Percentiles rank a stretch among this genome's conserved stretches.
These are phyloP conservation scores for Lippia alba DNA, from an alignment of 305 asterid species.

Conservation along the genomic window DNA sequence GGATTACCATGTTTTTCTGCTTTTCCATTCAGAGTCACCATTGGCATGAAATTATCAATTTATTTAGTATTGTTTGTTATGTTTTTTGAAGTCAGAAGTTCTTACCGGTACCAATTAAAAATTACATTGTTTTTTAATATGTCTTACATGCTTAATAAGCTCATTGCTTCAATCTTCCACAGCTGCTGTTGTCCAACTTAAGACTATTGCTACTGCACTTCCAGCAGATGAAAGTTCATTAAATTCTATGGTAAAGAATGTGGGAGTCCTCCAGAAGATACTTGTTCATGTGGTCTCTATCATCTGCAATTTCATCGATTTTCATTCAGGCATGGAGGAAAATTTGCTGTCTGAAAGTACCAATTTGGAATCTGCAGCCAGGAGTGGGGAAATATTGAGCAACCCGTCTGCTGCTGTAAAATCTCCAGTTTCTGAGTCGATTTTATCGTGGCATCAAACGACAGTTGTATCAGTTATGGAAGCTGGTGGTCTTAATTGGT, in stretches of 20 bases:
- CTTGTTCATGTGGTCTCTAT: constrained; percentile 76
- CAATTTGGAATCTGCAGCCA: constrained; percentile 49
- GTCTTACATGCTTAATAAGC: constrained; percentile 30
- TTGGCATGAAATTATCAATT: constrained; percentile 18
- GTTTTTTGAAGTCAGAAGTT: constrained; percentile 24
- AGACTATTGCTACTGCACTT: constrained; percentile 78
- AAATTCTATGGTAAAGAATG: constrained; percentile 61
- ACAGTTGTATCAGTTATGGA: constrained; percentile 92
- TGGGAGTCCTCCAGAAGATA: constrained; percentile 76
- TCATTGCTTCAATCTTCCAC: constrained; percentile 43
- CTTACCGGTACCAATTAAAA: constrained; percentile 18
- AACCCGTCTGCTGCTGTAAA: constrained; percentile 45
- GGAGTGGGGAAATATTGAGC: constrained; percentile 39
- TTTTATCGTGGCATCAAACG: constrained; percentile 81
- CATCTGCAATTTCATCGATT: constrained; percentile 74
- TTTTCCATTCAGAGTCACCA: constrained; percentile 25
- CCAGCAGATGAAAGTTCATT: constrained; percentile 71
- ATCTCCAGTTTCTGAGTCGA: constrained; percentile 56
- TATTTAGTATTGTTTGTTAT: constrained; percentile 17
- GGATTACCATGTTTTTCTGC: constrained; percentile 15
- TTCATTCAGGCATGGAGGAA: constrained; percentile 52
- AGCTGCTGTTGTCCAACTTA: constrained; percentile 94
- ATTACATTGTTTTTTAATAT: constrained; percentile 11
- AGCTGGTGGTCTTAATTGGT: constrained; percentile 99
- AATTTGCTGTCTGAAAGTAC: constrained; percentile 45